These are phyloP conservation scores for Leucaena leucocephala DNA, from an alignment of 306 rosid species.

Conservation along the genomic window DNA sequence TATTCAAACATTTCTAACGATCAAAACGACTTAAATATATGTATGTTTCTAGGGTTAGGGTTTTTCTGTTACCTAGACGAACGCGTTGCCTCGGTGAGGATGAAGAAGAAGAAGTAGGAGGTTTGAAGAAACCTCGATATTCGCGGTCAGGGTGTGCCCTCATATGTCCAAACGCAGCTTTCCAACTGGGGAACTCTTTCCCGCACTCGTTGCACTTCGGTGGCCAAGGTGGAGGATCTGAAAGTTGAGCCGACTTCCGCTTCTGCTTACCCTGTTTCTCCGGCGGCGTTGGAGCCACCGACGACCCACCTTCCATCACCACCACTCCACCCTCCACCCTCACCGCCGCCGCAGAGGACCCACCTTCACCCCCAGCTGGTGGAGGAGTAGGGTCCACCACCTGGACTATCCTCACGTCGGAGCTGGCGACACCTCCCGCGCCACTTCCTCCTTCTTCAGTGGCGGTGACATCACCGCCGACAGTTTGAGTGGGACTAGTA, in stretches of 20 bases:
- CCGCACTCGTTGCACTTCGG: slow-evolving; percentile 38
- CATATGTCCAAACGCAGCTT: slow-evolving; percentile 52
- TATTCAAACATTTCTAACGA: background rate
- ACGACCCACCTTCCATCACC: background rate
- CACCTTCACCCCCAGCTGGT: background rate
- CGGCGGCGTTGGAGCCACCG: background rate
- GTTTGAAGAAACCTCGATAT: slow-evolving; percentile 39
- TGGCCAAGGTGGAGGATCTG: slow-evolving; percentile 33
- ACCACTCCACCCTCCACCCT: background rate
- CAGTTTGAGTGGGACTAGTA: background rate
- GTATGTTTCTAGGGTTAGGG: background rate
- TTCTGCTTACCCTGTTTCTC: slow-evolving; percentile 20
- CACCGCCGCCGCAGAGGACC: background rate
- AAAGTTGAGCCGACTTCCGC: slow-evolving; percentile 9
- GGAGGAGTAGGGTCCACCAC: background rate
- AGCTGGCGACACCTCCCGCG: background rate
- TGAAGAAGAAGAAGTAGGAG: slow-evolving; percentile 33
- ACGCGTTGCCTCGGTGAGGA: background rate
- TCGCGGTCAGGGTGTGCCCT: slow-evolving; percentile 40
- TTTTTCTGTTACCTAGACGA: background rate
- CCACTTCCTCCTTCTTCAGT: background rate
- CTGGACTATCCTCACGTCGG: background rate
- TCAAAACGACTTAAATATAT: background rate
- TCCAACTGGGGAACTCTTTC: slow-evolving; percentile 36
- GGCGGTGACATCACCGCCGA: background rate